These are phyloP conservation scores for Dalbergia cochinchinensis DNA, from an alignment of 306 rosid species.

Conservation along the genomic window DNA sequence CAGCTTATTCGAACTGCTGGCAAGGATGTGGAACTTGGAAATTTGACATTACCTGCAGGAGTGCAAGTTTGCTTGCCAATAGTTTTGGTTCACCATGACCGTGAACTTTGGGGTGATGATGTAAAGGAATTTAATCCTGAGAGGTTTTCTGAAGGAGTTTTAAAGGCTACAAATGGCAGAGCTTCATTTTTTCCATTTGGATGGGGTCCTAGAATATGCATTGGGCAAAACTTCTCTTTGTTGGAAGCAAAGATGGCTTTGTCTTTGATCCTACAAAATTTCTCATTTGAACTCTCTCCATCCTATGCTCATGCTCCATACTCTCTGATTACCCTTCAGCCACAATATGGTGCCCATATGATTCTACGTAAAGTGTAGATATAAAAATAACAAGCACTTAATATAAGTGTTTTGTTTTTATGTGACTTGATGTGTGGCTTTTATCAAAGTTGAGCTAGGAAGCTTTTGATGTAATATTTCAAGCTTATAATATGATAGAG, in stretches of 20 bases:
- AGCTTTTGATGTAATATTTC: too few species aligned
- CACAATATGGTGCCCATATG: background rate
- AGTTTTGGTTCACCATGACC: background rate
- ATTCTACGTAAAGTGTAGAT: background rate
- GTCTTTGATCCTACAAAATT: background rate
- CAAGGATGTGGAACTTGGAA: background rate
- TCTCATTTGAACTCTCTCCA: background rate
- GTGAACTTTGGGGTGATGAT: background rate
- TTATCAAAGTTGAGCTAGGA: background rate
- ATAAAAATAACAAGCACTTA: background rate
- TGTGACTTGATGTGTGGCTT: too few species aligned
- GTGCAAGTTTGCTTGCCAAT: background rate
- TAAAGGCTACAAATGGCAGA: background rate
- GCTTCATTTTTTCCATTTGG: background rate
- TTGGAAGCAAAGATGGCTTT: conserved; percentile 1
- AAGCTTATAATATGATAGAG: too few species aligned
- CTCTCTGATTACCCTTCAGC: background rate
- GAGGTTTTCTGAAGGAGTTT: background rate
- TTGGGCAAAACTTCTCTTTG: background rate
- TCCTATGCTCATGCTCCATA: background rate
- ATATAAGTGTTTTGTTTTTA: too few species aligned
- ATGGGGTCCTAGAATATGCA: background rate
- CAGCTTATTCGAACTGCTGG: background rate
- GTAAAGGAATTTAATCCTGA: background rate
- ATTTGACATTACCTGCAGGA: background rate